phyloP scores from a whole-genome alignment of 2,329 filamentous ascomycete species.

The Madurella mycetomatis region DNA sequence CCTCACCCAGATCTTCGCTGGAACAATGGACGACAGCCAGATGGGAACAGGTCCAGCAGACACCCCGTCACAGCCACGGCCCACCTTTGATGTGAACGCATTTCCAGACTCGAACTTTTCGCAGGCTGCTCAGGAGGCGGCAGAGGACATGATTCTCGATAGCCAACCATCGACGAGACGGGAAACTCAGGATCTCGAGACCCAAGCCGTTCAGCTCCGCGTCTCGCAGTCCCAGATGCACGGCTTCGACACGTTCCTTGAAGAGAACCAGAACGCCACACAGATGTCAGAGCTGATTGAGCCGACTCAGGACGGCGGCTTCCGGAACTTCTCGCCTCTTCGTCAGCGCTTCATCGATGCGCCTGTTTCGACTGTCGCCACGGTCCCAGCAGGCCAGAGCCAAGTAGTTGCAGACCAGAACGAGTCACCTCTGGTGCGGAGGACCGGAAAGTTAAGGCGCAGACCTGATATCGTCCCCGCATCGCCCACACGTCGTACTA shows the following conservation, averaged over 20 bases:
- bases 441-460: constrained; percentile 52
- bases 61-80: constrained; percentile 48
- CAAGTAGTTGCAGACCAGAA: constrained; percentile 37
- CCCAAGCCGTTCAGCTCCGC: constrained; percentile 40
- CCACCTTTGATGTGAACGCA: constrained; percentile 49
- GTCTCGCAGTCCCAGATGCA: constrained; percentile 59
- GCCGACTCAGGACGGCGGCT: constrained; percentile 76
- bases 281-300: constrained; percentile 68
- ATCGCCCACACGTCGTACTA: constrained; percentile 18
- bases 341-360: constrained; percentile 61
- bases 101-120: constrained; percentile 60
- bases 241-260: constrained; percentile 53
- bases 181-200: constrained; percentile 34
- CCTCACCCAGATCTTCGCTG: constrained; percentile 85
- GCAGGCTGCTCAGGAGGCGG: constrained; percentile 50
- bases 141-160: constrained; percentile 49
- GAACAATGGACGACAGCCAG: constrained; percentile 72
- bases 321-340: constrained; percentile 68
- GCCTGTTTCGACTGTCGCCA: constrained; percentile 66
- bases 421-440: constrained; percentile 63
- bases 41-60: constrained; percentile 26
- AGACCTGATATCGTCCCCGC: constrained; percentile 18
- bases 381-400: constrained; percentile 50
- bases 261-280: constrained; percentile 42
- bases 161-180: constrained; percentile 39